A percentile compares a stretch with the other conserved stretches of the same genome.
Evolutionary conservation across 331 rosid genomes (phyloP).

Genomic region (Rosa hybrid): DNA sequence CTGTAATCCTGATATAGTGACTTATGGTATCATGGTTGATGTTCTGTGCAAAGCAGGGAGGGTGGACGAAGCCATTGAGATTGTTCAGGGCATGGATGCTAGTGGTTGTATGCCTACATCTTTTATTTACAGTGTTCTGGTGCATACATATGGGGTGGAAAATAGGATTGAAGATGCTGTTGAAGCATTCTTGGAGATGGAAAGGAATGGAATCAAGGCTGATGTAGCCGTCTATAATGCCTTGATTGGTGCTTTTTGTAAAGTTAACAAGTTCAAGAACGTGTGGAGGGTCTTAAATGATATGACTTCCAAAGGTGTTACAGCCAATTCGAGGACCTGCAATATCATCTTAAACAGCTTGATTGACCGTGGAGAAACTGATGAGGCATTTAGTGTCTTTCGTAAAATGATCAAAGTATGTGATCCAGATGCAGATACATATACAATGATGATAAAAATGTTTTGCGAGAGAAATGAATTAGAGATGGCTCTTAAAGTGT

Average conservation of each 20-base stretch:
- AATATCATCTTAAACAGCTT: constrained; percentile 69
- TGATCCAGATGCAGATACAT: constrained; percentile 84
- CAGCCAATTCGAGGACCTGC: constrained; percentile 76
- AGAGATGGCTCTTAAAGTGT: constrained; percentile 68
- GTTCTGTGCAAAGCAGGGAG: constrained; percentile 78
- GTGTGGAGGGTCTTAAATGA: constrained; percentile 67
- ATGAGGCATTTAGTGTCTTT: constrained; percentile 61
- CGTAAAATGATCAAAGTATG: constrained; percentile 71
- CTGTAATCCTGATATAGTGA: constrained; percentile 69
- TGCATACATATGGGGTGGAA: constrained; percentile 81
- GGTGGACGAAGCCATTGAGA: constrained; percentile 76
- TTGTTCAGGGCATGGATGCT: constrained; percentile 66
- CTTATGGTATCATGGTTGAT: constrained; percentile 83
- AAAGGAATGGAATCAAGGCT: constrained; percentile 52
- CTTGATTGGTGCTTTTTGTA: constrained; percentile 74
- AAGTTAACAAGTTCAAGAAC: constrained; percentile 53
- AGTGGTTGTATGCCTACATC: constrained; percentile 60
- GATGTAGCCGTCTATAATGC: constrained; percentile 87
- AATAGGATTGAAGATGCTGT: constrained; percentile 79
- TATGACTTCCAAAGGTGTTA: constrained; percentile 57
- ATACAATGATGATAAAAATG: constrained; percentile 87
- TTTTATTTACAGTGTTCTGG: constrained; percentile 69
- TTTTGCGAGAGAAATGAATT: constrained; percentile 59
- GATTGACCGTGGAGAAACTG: constrained; percentile 58
- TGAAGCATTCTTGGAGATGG: constrained; percentile 75